Evolutionary conservation across 495 filamentous ascomycete genomes (phyloP), one percentile per base, ranked within the genome.

Genomic region (Hyaloscypha bicolor): DNA sequence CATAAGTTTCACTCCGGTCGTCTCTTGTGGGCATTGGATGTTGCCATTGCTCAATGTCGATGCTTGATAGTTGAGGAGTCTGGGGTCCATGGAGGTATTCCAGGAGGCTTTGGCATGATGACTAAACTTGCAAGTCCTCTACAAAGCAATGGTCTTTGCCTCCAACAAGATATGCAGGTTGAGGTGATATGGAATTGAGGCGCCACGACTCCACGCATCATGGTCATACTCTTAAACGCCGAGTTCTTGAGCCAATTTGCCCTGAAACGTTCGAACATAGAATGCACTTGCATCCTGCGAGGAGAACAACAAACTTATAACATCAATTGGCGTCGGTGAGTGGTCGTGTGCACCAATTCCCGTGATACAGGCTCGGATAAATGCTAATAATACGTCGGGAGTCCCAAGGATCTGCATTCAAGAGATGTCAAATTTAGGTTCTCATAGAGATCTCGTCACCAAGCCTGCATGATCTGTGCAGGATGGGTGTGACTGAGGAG

Each of bases 391-490:
- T 32, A 60, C 2, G 8, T 21, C 31, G 9, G 25, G 35, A n/a
- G 32, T 16, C 56, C 32, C n/a, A 37, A 60, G 56, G 56, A 37
- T 32, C 32, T 14, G 30, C 30, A 32, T 22, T 19, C 9, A 21
- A 25, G 31, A 60, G 56, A 60, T 16, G 30, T 9, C 29, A 60
- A 21, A 60, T 60, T 56, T 30, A 60, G 56, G 56, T 60, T 60
- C 22, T 33, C 22, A 31, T 60, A 30, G 30, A 60, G 9, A n/a
- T 33, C 33, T 37, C 31, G 29, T 9, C 30, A 33, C 9, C 32
- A 37, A 16, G 5, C 9, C 19, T 60, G 56, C n/a, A 21, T 21
- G 32, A 32, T 37, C 56, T 37, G n/a, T 32, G n/a, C 56, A 9
- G 32, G 56, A 31, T 8, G n/a, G 16, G 16, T 37, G 29, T 60